Percentiles rank a stretch among this genome's conserved stretches.
Evolutionary conservation across 805 yeast species (phyloP).

Genomic region (Cyberlindnera nakhonratchasimensis): DNA sequence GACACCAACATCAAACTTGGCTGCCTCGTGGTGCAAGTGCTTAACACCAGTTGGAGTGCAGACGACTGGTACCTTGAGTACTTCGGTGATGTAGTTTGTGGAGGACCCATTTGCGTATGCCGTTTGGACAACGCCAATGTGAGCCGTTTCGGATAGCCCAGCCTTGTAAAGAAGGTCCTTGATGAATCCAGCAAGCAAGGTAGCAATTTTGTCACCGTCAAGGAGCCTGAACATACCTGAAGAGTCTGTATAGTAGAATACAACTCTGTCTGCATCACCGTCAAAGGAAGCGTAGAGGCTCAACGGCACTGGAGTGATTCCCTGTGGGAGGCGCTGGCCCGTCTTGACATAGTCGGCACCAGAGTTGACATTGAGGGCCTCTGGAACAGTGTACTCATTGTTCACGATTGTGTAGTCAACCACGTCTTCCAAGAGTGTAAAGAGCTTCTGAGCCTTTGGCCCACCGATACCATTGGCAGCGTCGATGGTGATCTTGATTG

Average conservation of each 20-base stretch:
- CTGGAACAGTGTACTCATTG: conserved; percentile 49
- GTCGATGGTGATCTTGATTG: conserved; percentile 63
- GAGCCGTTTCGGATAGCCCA: conserved; percentile 30
- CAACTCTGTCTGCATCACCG: conserved; percentile 96
- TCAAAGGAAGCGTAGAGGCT: conserved; percentile 80
- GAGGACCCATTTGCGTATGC: conserved; percentile 97
- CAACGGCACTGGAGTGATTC: conserved; percentile 43
- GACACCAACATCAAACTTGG: conserved; percentile 84
- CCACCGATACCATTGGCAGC: conserved; percentile 98
- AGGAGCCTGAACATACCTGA: conserved; percentile 47
- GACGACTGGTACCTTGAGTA: conserved; percentile 68
- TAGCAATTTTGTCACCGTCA: conserved; percentile 94
- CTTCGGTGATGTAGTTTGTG: conserved; percentile 61
- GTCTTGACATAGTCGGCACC: conserved; percentile 98
- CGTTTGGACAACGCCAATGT: conserved; percentile 88
- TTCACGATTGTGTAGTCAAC: conserved; percentile 52
- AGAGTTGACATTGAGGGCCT: conserved; percentile 66
- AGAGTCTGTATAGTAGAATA: conserved; percentile 60
- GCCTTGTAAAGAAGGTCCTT: conserved; percentile 47
- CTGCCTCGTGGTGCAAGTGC: conserved; percentile 87
- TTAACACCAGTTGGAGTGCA: conserved; percentile 97
- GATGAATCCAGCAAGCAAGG: conserved; percentile 71
- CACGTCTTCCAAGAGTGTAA: conserved; percentile 38
- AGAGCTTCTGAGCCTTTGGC: conserved; percentile 55
- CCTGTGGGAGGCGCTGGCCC: conserved; percentile 71